Evolutionary conservation across 208 protist genomes (phyloP), one percentile per base, ranked within the genome.

Genomic region (Trypanosoma brucei): DNA sequence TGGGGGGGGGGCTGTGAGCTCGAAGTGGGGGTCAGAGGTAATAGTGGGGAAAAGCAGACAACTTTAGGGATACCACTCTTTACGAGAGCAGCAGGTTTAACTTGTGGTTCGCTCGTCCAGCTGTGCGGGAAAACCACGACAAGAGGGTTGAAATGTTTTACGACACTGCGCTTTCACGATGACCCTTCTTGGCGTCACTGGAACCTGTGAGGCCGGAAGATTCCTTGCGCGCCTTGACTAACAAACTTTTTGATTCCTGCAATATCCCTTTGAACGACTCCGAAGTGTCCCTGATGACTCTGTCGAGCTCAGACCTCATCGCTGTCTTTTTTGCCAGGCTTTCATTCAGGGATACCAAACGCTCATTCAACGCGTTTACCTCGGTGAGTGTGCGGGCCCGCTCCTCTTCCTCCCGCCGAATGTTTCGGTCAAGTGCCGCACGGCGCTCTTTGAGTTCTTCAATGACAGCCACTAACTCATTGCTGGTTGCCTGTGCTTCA

Each of bases 361-460:
- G 75, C 7, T 57, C 67, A 51, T 88, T 70, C 44, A 95, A 70
- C 0, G 62, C 57, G 6, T 78, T 80, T 22, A 92, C 63, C 48
- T 93, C 84, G 8, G 64, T 71, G 8, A 85, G 42, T 33, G 89
- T 8, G 1, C 74, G 72, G 6, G 62, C 59, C 40, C 74, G 66
- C 63, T 95, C 83, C 14, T 83, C 86, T 37, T 94, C 76, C 34
- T 95, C 91, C 5, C 81, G 67, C 3, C 75, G 55, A 38, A 97
- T 96, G 54, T 83, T 71, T 33, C 76, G 59, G 30, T 91, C 83
- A 13, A 94, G 70, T 55, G 83, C 62, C 30, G 55, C 59, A 30
- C 89, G 81, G 2, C 79, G 78, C 62, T 96, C 89, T 55, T 84
- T 81, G 78, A 96, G 81, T 55, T 92, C 87, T 54, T 97, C 93